Conservation (phyloP, 306 rosid genomes). For the Prunus dulcis region DNA sequence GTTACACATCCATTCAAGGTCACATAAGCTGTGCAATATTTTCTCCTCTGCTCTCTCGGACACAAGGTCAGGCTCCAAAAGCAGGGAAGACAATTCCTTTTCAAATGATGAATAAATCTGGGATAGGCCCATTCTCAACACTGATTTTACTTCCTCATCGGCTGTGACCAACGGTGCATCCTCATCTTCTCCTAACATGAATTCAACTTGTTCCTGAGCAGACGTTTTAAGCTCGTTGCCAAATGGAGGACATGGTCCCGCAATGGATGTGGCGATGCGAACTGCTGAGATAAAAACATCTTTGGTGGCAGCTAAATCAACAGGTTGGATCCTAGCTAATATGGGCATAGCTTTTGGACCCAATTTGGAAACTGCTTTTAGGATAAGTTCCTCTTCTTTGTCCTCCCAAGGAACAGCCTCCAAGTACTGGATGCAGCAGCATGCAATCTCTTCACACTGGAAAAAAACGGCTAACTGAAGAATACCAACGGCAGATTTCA, state of each 20-base stretch:
- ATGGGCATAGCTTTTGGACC: constrained; percentile 37
- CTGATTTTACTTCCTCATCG: constrained; percentile 72
- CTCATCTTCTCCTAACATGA: constrained; percentile 73
- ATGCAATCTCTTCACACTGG: constrained; percentile 30
- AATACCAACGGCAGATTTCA: constrained; percentile 26
- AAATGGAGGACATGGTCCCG: constrained; percentile 61
- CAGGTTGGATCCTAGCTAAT: constrained; percentile 35
- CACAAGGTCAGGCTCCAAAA: constrained; percentile 36
- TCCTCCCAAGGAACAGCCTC: constrained; percentile 40
- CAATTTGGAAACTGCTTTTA: constrained; percentile 28
- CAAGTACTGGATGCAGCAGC: constrained; percentile 30
- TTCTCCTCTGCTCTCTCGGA: constrained; percentile 42
- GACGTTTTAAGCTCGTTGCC: constrained; percentile 79
- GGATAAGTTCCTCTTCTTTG: constrained; percentile 35
- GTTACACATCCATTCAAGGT: constrained; percentile 89
- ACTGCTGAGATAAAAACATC: constrained; percentile 81
- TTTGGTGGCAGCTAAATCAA: constrained; percentile 55
- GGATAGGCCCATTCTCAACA: constrained; percentile 52
- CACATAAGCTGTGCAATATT: constrained; percentile 55
- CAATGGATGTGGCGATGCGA: constrained; percentile 71
- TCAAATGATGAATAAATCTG: constrained; percentile 51
- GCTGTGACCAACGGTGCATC: constrained; percentile 44
- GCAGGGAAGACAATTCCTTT: constrained; percentile 54
- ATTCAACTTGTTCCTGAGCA: constrained; percentile 96
- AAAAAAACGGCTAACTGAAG: constrained; percentile 22